Base-by-base conservation (phyloP, 1,139 yeast species). In the Chernovozyma sophiae-reginae region DNA sequence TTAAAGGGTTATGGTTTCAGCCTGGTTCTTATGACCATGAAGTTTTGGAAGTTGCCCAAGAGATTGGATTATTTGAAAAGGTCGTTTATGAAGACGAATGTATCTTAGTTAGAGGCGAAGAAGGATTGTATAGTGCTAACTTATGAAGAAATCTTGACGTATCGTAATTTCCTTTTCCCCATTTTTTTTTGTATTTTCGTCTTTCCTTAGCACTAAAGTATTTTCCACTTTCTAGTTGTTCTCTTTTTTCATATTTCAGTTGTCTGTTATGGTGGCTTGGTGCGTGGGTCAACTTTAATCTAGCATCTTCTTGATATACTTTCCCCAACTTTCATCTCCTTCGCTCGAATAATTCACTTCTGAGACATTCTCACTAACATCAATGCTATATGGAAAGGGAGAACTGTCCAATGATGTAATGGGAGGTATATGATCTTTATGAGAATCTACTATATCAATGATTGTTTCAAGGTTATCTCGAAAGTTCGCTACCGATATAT, bases 1-100 rank as follows among this genome's bases (percentile, higher is more conserved):
- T 86, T 22, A 74, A 73, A 46, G 80, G 82, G 1, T 62, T 84
- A 22, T 86, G 95, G 95, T 79, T 84, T 44, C 95, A 86, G 53
- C 95, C 95, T 0, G 95, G 95, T 0, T 73, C 86, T 25, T 83
- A 74, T 45, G 79, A 82, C 47, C 55, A 58, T 7, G 68, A 62
- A n/a, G 81, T 79, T 3, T 56, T 83, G 33, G 65, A 68, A 1
- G 51, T 52, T 16, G 70, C 69, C 3, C 57, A 60, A 23, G 49
- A 54, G 19, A 50, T 70, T 20, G 74, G 74, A 2, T 51, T 72
- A 24, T 52, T 56, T 7, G 78, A 78, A 1, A 51, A 58, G 28
- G 69, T 72, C 2, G 72, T 84, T 22, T 72, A 72, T 26, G 72
- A 77, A 49, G 89, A 79, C 27, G 77, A 77, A 43, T 85, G 95